A percentile compares a stretch with the other conserved stretches of the same genome.
Evolutionary conservation across 2,329 filamentous ascomycete genomes (phyloP).

Genomic region (Volutella citrinella): DNA sequence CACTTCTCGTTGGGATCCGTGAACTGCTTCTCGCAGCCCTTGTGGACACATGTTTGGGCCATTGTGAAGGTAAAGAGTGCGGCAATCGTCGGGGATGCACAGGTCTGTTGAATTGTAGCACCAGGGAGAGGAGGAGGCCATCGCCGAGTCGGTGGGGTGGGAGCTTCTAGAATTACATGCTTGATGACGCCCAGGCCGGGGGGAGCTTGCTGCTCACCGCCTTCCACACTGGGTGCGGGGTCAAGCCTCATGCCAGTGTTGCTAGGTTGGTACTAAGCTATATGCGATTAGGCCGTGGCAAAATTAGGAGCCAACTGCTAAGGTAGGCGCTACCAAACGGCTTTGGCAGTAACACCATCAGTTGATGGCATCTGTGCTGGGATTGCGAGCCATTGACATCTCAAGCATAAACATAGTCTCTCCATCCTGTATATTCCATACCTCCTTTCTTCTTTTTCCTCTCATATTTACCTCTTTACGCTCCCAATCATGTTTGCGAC

Average conservation of each 20-base stretch:
- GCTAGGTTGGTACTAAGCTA: not conserved
- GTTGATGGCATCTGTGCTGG: too few species aligned
- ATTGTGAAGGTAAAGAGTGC: constrained; percentile 37
- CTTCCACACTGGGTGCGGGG: constrained; percentile 33
- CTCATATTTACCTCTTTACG: too few species aligned
- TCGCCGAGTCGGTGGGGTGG: constrained; percentile 27
- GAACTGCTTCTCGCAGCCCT: constrained; percentile 89
- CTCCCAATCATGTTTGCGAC: constrained; percentile 55
- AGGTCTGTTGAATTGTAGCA: too few species aligned
- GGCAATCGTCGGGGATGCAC: constrained; percentile 5
- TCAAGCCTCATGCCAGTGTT: too few species aligned
- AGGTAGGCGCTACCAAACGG: constrained; percentile 5
- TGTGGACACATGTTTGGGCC: constrained; percentile 90
- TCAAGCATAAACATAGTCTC: too few species aligned
- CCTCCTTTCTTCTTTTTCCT: too few species aligned
- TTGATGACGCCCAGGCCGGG: constrained; percentile 24
- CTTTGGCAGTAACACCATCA: too few species aligned
- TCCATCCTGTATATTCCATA: too few species aligned
- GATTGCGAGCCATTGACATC: too few species aligned
- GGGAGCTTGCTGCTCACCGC: constrained; percentile 29
- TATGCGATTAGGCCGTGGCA: constrained; percentile 12
- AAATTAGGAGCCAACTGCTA: not conserved
- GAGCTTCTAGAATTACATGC: constrained; percentile 38
- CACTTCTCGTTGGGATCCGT: constrained; percentile 80
- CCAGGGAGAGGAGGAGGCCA: constrained; percentile 2